A percentile compares a stretch with the other conserved stretches of the same genome.
These are phyloP conservation scores for Inga leiocalycina DNA, from an alignment of 306 rosid genomes.

Conservation along the genomic window DNA sequence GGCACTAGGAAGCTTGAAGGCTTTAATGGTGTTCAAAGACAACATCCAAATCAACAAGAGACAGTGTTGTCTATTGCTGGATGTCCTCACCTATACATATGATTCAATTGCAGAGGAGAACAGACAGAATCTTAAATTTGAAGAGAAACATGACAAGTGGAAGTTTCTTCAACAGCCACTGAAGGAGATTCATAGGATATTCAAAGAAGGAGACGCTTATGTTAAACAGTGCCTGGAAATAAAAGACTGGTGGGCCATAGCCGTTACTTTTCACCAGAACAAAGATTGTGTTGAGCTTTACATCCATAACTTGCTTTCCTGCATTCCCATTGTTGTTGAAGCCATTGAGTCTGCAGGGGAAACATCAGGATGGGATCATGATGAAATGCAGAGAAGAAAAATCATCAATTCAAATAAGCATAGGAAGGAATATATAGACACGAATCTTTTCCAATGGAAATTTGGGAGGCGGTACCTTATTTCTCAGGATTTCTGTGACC, in stretches of 20 bases:
- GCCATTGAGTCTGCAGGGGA: constrained; percentile 80
- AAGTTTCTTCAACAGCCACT: constrained; percentile 77
- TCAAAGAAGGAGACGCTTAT: constrained; percentile 81
- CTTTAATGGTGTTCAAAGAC: constrained; percentile 78
- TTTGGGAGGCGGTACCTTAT: constrained; percentile 75
- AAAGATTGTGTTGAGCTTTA: constrained; percentile 70
- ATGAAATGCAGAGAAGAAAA: constrained; percentile 62
- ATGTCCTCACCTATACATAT: constrained; percentile 57
- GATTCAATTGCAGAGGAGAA: constrained; percentile 76
- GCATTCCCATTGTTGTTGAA: constrained; percentile 67
- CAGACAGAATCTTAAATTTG: constrained; percentile 64
- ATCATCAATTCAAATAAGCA: constrained; percentile 55
- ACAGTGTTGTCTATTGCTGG: constrained; percentile 67
- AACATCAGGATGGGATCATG: constrained; percentile 65
- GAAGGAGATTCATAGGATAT: constrained; percentile 63
- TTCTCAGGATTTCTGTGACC: constrained; percentile 60
- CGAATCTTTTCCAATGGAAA: constrained; percentile 79
- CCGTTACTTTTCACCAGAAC: constrained; percentile 56
- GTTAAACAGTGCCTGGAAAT: constrained; percentile 68
- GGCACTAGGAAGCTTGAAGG: constrained; percentile 75
- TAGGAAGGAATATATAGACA: constrained; percentile 63
- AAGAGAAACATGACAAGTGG: constrained; percentile 72
- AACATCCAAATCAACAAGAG: constrained; percentile 67
- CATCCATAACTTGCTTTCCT: constrained; percentile 68
- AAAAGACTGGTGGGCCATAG: constrained; percentile 76